phyloP scores from a whole-genome alignment of 2,329 filamentous ascomycete genomes.

The Colletotrichum sp. region DNA sequence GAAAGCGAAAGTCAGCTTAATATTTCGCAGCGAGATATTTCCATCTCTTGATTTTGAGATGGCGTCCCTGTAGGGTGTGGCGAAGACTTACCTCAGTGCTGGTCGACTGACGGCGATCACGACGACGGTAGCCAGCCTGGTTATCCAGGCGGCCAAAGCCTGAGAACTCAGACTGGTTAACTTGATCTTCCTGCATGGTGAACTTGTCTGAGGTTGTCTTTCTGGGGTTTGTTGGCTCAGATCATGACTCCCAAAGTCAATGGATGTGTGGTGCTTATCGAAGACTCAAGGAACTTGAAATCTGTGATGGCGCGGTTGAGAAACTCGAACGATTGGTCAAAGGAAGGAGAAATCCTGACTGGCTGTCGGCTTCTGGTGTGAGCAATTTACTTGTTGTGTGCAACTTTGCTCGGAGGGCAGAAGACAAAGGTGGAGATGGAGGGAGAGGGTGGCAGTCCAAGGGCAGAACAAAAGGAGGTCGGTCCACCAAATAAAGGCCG shows the following conservation, averaged over 20 bases:
- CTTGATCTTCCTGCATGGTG: neutral
- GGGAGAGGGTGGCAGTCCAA: neutral
- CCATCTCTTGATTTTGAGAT: neutral
- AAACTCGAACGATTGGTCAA: neutral
- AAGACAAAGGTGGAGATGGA: neutral
- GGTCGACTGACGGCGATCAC: neutral
- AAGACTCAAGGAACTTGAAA: fast-evolving
- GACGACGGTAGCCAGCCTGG: neutral
- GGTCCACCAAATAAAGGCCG: neutral
- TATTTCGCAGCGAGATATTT: neutral
- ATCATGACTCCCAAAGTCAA: neutral
- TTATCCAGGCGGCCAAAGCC: neutral
- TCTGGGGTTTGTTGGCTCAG: neutral
- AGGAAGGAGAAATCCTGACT: neutral
- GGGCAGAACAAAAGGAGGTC: neutral
- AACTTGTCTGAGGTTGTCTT: neutral
- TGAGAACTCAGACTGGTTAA: neutral
- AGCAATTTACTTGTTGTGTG: neutral
- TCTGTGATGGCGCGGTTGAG: neutral
- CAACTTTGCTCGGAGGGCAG: neutral
- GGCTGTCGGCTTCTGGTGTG: fast-evolving
- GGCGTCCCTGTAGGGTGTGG: neutral
- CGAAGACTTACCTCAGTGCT: neutral
- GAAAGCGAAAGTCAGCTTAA: neutral
- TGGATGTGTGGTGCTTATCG: neutral